These are phyloP conservation scores for Colletotrichum truncatum DNA, from an alignment of 2,329 filamentous ascomycete species.

Conservation along the genomic window DNA sequence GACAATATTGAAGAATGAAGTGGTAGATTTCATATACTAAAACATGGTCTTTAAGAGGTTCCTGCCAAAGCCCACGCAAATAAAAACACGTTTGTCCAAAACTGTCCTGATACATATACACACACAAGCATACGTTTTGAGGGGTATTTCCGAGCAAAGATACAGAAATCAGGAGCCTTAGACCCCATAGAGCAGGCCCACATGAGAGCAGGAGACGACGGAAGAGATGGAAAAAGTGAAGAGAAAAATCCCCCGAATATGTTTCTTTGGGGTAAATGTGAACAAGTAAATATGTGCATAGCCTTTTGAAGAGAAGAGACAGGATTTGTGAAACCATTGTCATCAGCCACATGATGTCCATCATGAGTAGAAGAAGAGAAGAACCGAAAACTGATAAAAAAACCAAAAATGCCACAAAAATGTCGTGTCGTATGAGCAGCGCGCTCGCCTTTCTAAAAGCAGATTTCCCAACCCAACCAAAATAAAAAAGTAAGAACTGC, in stretches of 20 bases:
- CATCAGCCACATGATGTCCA: neutral
- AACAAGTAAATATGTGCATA: slow-evolving; percentile 9
- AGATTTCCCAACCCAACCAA: slow-evolving; percentile 8
- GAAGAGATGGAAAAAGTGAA: neutral
- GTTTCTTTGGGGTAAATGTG: neutral
- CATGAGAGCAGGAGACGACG: neutral
- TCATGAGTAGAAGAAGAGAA: neutral
- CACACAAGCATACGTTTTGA: neutral
- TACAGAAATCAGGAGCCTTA: too few species aligned
- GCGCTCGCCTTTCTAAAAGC: slow-evolving; percentile 24
- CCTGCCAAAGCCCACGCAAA: neutral
- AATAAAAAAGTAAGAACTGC: neutral
- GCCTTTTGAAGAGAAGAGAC: slow-evolving; percentile 1
- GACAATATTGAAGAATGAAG: neutral
- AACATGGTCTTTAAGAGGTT: neutral
- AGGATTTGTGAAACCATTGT: neutral
- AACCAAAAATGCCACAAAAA: neutral
- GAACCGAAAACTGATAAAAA: neutral
- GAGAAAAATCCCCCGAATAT: neutral
- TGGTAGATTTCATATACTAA: neutral
- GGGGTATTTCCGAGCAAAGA: slow-evolving; percentile 6
- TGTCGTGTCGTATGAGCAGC: slow-evolving; percentile 25
- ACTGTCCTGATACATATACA: neutral
- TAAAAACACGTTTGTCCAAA: neutral
- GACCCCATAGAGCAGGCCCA: neutral